A percentile compares a stretch with the other conserved stretches of the same genome.
phyloP scores from a whole-genome alignment of 208 protist genomes.

The Wallacemonas sp. region DNA sequence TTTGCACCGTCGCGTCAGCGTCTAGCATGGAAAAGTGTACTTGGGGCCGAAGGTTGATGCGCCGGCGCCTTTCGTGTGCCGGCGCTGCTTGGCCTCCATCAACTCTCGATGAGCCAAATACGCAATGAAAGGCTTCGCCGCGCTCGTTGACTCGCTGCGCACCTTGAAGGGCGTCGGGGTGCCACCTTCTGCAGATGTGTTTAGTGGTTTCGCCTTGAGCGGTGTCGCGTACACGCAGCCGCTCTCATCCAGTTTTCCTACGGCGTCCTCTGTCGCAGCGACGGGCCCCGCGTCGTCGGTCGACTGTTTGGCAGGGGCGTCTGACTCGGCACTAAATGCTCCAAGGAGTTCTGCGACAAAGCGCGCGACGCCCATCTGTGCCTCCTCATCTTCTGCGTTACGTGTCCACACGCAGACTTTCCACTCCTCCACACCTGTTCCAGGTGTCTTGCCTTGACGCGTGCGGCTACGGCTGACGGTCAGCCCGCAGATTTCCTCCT shows the following conservation, averaged over 20 bases:
- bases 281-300: not conserved
- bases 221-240: not conserved
- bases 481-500: conserved; percentile 87
- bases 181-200: not conserved
- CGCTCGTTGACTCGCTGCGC: not conserved
- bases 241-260: not conserved
- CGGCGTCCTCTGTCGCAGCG: not conserved
- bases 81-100: conserved; percentile 71
- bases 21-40: conserved; percentile 27
- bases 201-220: not conserved
- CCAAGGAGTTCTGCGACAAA: conserved; percentile 57
- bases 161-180: conserved; percentile 1
- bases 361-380: conserved; percentile 61
- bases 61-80: conserved; percentile 14
- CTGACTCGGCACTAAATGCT: not conserved
- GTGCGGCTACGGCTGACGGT: conserved; percentile 55
- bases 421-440: conserved; percentile 39
- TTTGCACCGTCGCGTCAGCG: no score
- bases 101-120: conserved; percentile 75
- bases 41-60: conserved; percentile 34
- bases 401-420: conserved; percentile 88
- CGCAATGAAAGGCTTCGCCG: conserved; percentile 18
- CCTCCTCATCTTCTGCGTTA: conserved; percentile 52
- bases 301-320: not conserved
- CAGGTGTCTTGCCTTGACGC: not conserved